Percentiles rank a stretch among this genome's conserved stretches.
phyloP scores from a whole-genome alignment of 129 eudicot genomes.

The Tagetes patula region DNA sequence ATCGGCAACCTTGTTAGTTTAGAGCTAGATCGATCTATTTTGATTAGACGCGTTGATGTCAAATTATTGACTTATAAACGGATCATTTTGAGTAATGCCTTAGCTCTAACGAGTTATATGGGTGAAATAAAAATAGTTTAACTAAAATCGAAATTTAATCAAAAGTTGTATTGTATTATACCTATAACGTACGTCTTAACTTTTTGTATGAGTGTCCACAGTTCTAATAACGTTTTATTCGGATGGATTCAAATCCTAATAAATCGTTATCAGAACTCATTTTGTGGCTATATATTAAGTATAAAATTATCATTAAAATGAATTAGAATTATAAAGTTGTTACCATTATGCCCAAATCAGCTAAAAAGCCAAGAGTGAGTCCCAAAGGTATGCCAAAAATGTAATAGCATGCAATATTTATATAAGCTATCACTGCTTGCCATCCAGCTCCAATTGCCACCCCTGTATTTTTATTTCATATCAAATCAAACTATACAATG shows the following conservation, averaged over 20 bases:
- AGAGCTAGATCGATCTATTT: neutral
- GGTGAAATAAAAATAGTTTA: neutral
- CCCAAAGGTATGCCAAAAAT: conserved; percentile 77
- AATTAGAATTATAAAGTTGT: neutral
- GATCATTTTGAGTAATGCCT: neutral
- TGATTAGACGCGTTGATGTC: neutral
- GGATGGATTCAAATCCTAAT: too few relatives aligned
- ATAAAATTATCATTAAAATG: too few relatives aligned
- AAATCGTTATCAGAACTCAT: too few relatives aligned
- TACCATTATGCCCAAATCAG: conserved; percentile 44
- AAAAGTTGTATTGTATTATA: too few relatives aligned
- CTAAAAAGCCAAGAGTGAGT: conserved; percentile 43
- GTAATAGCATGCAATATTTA: conserved; percentile 74
- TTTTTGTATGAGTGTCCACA: too few relatives aligned
- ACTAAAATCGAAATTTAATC: neutral
- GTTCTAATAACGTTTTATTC: too few relatives aligned
- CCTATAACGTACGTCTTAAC: too few relatives aligned
- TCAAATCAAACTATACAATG: neutral
- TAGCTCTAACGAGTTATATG: neutral
- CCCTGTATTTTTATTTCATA: conserved; percentile 26
- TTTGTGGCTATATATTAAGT: too few relatives aligned
- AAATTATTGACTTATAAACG: neutral
- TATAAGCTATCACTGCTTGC: conserved; percentile 78
- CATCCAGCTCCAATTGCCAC: conserved; percentile 73
- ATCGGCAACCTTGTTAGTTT: neutral